Conservation (phyloP, 305 asterid species). For the Andrographis paniculata region DNA sequence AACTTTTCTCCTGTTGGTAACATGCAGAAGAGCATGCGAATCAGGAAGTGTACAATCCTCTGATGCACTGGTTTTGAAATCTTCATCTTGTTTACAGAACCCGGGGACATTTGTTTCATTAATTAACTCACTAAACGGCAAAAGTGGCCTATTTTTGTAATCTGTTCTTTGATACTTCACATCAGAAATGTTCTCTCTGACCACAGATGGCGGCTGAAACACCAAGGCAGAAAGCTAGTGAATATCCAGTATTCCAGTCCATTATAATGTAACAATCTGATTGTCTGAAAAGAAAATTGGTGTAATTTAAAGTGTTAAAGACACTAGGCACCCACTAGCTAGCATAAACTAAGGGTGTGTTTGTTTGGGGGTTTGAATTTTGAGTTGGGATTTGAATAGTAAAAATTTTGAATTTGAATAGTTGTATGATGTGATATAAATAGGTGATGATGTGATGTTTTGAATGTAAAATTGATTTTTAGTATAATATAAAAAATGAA, state of each 20-base stretch:
- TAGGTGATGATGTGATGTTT: no score
- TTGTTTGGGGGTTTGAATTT: no score
- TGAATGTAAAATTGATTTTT: no score
- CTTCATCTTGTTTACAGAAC: conserved; percentile 34
- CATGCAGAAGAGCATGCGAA: conserved; percentile 64
- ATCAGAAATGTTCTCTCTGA: conserved; percentile 41
- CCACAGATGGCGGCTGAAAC: conserved; percentile 42
- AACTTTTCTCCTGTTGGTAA: conserved; percentile 79
- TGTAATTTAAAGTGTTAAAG: no score
- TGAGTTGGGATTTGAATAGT: no score
- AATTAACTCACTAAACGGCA: conserved; percentile 65
- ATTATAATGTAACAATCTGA: conserved; percentile 10
- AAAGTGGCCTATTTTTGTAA: conserved; percentile 37
- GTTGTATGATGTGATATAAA: no score
- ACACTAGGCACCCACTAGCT: no score
- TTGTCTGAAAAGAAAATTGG: no score
- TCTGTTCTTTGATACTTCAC: conserved; percentile 37
- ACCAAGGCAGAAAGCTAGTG: conserved; percentile 24
- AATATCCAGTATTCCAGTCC: conserved; percentile 6
- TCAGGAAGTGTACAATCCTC: conserved; percentile 55
- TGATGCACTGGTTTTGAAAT: conserved; percentile 21
- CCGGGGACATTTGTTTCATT: conserved; percentile 33
- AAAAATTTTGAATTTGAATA: no score
- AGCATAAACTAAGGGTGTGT: no score
- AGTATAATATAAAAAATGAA: no score